Percentiles rank a stretch among this genome's conserved stretches.
Evolutionary conservation across 306 rosid genomes (phyloP).

Genomic region (Quercus glauca): DNA sequence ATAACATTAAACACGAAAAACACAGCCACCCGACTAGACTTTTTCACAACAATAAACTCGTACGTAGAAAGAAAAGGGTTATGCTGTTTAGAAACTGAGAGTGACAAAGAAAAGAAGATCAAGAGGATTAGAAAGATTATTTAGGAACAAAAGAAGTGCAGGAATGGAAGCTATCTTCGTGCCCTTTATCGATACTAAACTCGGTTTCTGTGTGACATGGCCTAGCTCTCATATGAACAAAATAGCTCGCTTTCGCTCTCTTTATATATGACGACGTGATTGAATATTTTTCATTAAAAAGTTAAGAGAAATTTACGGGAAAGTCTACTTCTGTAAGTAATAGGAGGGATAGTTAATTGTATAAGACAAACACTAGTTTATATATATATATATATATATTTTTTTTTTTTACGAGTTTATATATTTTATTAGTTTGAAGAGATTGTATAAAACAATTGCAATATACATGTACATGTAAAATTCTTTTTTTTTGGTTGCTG

Average conservation of each 20-base stretch:
- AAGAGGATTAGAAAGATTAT: constrained; percentile 1
- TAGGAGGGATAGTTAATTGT: too few relatives aligned
- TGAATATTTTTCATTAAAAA: neutral
- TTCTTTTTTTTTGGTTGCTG: too few relatives aligned
- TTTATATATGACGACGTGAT: neutral
- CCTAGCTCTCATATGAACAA: neutral
- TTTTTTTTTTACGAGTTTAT: too few relatives aligned
- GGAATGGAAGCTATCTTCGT: constrained; percentile 12
- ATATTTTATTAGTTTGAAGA: too few relatives aligned
- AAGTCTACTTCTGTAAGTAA: neutral
- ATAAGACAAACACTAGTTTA: too few relatives aligned
- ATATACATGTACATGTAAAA: too few relatives aligned
- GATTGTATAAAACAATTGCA: too few relatives aligned
- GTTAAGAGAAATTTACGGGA: constrained; percentile 6
- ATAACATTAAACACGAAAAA: constrained; percentile 26
- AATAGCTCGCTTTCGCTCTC: neutral
- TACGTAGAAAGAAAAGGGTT: constrained; percentile 12
- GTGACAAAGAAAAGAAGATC: neutral
- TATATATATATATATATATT: too few relatives aligned
- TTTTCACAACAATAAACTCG: constrained; percentile 11
- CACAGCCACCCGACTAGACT: constrained; percentile 10
- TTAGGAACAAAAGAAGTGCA: neutral
- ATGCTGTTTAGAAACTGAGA: constrained; percentile 11
- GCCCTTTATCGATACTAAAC: neutral
- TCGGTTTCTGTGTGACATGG: too few relatives aligned